A percentile compares a stretch with the other conserved stretches of the same genome.
Conservation (phyloP, 2,329 filamentous ascomycete genomes). For the Ophiostoma sp. region DNA sequence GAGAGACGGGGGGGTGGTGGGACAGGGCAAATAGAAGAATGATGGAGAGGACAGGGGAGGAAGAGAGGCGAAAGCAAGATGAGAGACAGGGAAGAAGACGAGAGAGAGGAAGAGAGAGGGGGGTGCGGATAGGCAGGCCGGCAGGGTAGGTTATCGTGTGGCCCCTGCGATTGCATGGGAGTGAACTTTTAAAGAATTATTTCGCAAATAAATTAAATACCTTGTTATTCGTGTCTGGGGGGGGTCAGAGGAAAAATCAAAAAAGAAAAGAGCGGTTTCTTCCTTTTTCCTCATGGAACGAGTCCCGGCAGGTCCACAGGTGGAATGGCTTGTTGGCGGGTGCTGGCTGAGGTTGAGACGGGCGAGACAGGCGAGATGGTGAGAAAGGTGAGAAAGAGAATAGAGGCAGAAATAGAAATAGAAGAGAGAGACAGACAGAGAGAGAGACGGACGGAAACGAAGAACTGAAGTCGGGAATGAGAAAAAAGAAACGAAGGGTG, state of each 20-base stretch:
- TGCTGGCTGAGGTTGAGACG: background rate
- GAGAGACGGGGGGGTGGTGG: background rate
- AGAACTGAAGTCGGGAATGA: background rate
- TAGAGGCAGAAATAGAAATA: background rate
- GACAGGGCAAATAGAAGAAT: conserved; percentile 6
- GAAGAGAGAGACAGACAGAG: background rate
- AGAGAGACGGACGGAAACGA: background rate
- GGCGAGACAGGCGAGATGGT: background rate
- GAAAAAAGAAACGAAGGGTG: background rate
- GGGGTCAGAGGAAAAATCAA: background rate
- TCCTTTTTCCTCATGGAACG: conserved; percentile 1
- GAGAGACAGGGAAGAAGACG: background rate
- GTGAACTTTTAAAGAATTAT: background rate
- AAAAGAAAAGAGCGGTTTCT: conserved; percentile 1
- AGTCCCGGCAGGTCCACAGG: background rate
- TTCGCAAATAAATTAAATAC: background rate
- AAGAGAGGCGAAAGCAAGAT: background rate
- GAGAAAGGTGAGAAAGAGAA: background rate
- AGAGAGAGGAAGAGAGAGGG: background rate
- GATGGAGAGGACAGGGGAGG: background rate
- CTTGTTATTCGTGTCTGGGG: background rate
- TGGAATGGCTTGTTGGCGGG: background rate
- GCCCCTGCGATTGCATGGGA: conserved; percentile 6
- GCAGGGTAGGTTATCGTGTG: conserved; percentile 10
- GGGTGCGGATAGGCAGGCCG: background rate